Conservation (phyloP, 768 basidiomycete species). For the Suillus sp. region DNA sequence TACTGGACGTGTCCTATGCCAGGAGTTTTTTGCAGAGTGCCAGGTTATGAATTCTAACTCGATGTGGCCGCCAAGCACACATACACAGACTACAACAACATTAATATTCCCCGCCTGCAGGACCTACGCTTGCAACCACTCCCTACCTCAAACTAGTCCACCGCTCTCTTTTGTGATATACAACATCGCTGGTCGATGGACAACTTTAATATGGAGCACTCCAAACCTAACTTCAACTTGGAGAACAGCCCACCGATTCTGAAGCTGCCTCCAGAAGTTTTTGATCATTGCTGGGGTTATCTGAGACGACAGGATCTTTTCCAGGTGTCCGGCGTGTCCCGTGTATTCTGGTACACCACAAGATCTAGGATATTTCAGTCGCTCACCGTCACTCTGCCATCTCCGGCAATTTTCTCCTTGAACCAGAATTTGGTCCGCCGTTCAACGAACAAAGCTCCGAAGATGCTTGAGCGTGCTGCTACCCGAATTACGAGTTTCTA, state of each 20-base stretch:
- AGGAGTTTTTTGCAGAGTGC: no score
- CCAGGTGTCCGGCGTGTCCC: background rate
- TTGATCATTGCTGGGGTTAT: constrained; percentile 2
- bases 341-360: background rate
- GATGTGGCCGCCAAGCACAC: no score
- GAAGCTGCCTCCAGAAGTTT: background rate
- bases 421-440: background rate
- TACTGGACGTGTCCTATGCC: no score
- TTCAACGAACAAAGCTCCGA: background rate
- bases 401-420: background rate
- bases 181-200: constrained; percentile 3
- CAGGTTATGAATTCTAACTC: no score
- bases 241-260: constrained; percentile 3
- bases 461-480: background rate
- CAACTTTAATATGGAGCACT: background rate
- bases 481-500: constrained; percentile 5
- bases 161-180: background rate
- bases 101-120: no score
- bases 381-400: background rate
- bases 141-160: background rate
- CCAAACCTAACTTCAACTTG: background rate
- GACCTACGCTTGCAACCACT: background rate
- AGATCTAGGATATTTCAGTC: constrained; percentile 7
- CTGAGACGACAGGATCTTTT: background rate
- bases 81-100: no score